Base-by-base conservation (phyloP, 169 alveolate genomes). In the Eimeria tenella region DNA sequence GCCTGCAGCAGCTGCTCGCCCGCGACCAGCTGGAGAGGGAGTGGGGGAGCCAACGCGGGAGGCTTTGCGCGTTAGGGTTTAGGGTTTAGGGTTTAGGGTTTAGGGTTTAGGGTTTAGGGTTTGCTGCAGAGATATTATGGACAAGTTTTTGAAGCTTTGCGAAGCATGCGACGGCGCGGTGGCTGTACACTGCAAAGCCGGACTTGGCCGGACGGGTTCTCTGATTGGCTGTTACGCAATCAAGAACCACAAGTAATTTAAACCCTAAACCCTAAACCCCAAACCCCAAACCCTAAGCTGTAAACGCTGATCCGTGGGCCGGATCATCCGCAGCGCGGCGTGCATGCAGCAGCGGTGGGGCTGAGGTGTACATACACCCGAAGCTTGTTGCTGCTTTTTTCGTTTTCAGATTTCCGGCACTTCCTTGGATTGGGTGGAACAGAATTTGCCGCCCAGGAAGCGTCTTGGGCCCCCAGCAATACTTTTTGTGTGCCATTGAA, bases 111-210 rank as follows among this genome's bases (percentile, higher is more conserved):
- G 31, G 73, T 63, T 63, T 63, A 31, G 42, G 70, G 82, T 21
- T 4, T 42, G n/a, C 6, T 65, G 62, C 86, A 86, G 96, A 73
- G 97, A 98, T 42, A 98, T 98, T 58, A 96, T 98, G 52, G 93
- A 95, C 50, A 95, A 96, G 92, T 98, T 98, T 93, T 93, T 98
- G 21, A 96, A 96, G 82, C 94, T 98, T 25, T 95, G 96, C 42
- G 99, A 98, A 95, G 95, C 96, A n/a, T 98, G 98, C 70, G 97
- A 97, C 88, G 99, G 99, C n/a, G 98, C 97, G 19, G 96, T 98
- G 49, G 99, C 99, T 60, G 99, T 98, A 10, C 99, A 98, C 95
- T 98, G 99, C 96, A 98, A 98, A 94, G 99, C 99, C 62, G 99
- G 99, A 2, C 97, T 98, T 50, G 99, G 99, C 21, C 96, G 99